Evolutionary conservation across 495 filamentous ascomycete species (phyloP).

Genomic region (Aspergillus hancockii): DNA sequence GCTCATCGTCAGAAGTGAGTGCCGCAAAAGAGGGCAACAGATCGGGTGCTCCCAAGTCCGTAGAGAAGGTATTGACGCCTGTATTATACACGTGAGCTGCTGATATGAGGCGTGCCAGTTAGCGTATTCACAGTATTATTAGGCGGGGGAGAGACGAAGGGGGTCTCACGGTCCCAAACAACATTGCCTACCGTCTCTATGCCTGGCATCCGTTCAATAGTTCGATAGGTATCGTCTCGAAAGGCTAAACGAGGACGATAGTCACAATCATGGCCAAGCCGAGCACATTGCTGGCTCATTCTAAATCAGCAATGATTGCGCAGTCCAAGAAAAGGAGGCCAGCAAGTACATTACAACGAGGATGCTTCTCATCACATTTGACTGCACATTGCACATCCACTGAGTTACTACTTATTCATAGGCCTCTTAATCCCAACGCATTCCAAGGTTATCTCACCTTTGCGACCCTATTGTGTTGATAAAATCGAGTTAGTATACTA

Average conservation of each 20-base stretch:
- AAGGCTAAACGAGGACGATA: constrained; percentile 58
- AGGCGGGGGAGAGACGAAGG: background rate
- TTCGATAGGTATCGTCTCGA: constrained; percentile 56
- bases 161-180: constrained; percentile 56
- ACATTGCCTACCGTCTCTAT: constrained; percentile 48
- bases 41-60: constrained; percentile 24
- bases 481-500: constrained; percentile 20
- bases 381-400: constrained; percentile 31
- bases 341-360: constrained; percentile 50
- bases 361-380: constrained; percentile 56
- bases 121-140: constrained; percentile 1
- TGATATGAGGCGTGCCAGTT: background rate
- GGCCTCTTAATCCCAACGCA: background rate
- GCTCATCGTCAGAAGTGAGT: constrained; percentile 61
- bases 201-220: constrained; percentile 57
- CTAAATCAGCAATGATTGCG: constrained; percentile 14
- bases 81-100: constrained; percentile 10
- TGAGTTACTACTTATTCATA: background rate
- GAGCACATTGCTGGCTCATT: constrained; percentile 51
- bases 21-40: constrained; percentile 52
- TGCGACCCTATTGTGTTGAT: constrained; percentile 43
- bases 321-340: constrained; percentile 1
- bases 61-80: background rate
- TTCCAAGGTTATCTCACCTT: constrained; percentile 38
- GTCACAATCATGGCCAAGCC: constrained; percentile 57